These are phyloP conservation scores for Aquilaria yunnanensis DNA, from an alignment of 345 rosid genomes.

Conservation along the genomic window DNA sequence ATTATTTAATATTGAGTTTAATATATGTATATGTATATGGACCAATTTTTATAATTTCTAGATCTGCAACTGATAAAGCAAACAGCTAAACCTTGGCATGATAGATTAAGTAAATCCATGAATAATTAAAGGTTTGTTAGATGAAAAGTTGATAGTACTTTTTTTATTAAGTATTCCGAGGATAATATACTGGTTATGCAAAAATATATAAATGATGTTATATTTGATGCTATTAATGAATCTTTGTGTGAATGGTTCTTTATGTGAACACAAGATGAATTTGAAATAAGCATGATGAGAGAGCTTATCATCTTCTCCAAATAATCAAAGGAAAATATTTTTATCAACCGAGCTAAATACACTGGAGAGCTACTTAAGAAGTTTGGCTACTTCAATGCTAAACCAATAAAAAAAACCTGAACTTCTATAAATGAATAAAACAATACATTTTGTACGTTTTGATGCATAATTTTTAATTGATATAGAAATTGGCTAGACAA, in stretches of 20 bases:
- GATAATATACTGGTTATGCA: background rate
- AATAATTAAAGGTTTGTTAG: background rate
- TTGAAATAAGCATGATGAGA: conserved; percentile 6
- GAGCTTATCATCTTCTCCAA: background rate
- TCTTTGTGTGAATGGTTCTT: background rate
- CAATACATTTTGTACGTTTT: too few relatives aligned
- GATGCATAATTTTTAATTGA: too few relatives aligned
- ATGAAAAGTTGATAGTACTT: conserved; percentile 4
- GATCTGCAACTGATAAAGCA: background rate
- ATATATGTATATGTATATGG: too few relatives aligned
- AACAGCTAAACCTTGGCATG: conserved; percentile 10
- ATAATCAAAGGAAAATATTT: background rate
- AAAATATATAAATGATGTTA: conserved; percentile 1
- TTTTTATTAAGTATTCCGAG: background rate
- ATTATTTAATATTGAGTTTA: too few relatives aligned
- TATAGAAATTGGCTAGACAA: too few relatives aligned
- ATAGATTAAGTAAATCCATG: background rate
- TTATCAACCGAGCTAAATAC: background rate
- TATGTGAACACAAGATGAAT: background rate
- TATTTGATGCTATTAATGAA: conserved; percentile 1
- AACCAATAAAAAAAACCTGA: too few relatives aligned
- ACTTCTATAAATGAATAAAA: too few relatives aligned
- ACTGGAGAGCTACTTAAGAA: background rate
- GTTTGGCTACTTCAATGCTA: too few relatives aligned
- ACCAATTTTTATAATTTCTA: too few relatives aligned